A percentile compares a stretch with the other conserved stretches of the same genome.
phyloP scores from a whole-genome alignment of 257 asterid species.

The Solanum infundibuliforme region DNA sequence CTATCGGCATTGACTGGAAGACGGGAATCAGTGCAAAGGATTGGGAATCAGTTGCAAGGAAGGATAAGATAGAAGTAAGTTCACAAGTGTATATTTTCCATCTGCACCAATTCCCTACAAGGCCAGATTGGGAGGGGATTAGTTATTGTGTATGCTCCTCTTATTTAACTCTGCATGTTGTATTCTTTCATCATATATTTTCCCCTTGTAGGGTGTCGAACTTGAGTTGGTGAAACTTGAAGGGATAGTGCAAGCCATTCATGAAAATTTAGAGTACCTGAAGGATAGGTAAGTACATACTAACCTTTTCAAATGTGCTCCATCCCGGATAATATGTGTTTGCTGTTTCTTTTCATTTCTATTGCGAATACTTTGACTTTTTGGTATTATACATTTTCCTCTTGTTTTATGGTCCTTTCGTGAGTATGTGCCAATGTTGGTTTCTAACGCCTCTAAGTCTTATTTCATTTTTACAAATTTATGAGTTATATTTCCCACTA shows the following conservation, averaged over 20 bases:
- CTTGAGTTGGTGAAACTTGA: slow-evolving; percentile 79
- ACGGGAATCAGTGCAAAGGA: slow-evolving; percentile 81
- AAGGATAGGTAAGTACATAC: slow-evolving; percentile 28
- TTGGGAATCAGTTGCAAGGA: slow-evolving; percentile 90
- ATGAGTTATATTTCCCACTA: background rate
- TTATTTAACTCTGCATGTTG: background rate
- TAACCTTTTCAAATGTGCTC: background rate
- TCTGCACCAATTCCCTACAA: background rate
- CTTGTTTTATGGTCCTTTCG: background rate
- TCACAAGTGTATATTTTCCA: background rate
- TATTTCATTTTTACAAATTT: background rate
- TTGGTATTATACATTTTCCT: background rate
- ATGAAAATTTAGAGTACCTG: slow-evolving; percentile 33
- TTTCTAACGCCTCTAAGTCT: background rate
- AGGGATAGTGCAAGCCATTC: slow-evolving; percentile 53
- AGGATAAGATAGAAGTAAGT: slow-evolving; percentile 79
- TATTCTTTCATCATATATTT: background rate
- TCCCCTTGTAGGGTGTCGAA: slow-evolving; percentile 62
- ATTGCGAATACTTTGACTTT: background rate
- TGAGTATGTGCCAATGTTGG: background rate
- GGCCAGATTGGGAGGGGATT: background rate
- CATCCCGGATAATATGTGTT: background rate
- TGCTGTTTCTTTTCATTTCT: background rate
- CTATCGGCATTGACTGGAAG: slow-evolving; percentile 80
- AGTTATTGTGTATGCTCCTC: background rate